Base-by-base conservation (phyloP, 169 alveolate genomes). In the Eimeria necatrix region DNA sequence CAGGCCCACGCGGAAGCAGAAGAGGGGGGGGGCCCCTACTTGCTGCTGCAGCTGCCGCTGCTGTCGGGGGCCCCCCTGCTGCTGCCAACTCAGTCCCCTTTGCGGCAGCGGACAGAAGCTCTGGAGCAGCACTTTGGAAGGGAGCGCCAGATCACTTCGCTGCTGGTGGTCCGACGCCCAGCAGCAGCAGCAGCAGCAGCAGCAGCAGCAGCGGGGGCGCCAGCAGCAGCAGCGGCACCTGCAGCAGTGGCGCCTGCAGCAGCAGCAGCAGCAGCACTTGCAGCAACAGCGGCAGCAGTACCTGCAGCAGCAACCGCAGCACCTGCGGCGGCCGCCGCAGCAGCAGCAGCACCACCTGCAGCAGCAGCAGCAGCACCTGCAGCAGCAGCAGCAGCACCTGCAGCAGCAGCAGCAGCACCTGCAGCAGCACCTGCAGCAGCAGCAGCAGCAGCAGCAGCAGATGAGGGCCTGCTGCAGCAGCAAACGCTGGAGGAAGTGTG, bases 11-110 rank as follows among this genome's bases (percentile, higher is more conserved):
- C 73, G 12, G 26, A 32, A 12, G 86, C 10, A 5, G 86, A 16
- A 3, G 86, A 48, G 60, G 22, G 46, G 22, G 86, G 60, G 8
- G 61, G 16, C 9, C 7, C 24, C 49, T 51, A 41, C 48, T 18
- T 10, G 14, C 68, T 78, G 88, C 70, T 78, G 88, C 88, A 78
- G 88, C 41, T 78, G 88, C 22, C 53, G 68, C 52, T 78, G 53
- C 41, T 78, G 18, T 78, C 88, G 4, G 88, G 88, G 88, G 18
- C 61, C 26, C 68, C 68, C 26, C 70, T 78, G 61, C 88, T 78
- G 88, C 88, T 10, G 88, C 88, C 88, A 2, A 51, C 61, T 6
- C n/a, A 4, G 70, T 78, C 88, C 49, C 88, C 70, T 4, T 4
- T 78, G 12, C 3, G 88, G 70, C 41, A 53, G 59, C 61, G 68